A percentile compares a stretch with the other conserved stretches of the same genome.
Conservation (phyloP, 306 rosid genomes). For the Trifolium fragiferum region DNA sequence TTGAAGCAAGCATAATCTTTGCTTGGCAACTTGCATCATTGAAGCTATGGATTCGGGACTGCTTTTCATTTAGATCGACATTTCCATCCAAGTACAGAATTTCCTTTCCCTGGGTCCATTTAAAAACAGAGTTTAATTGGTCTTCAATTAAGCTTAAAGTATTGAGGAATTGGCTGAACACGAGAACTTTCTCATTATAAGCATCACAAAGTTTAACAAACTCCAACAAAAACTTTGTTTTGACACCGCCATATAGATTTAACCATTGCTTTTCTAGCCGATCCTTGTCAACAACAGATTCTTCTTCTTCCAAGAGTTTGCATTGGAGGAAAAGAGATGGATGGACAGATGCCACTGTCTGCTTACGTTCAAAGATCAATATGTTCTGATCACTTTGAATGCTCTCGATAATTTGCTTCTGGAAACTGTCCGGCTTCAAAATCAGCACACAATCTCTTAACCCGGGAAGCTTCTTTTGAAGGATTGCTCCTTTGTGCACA, state of each 20-base stretch:
- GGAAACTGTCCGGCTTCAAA: conserved; percentile 40
- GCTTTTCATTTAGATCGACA: conserved; percentile 35
- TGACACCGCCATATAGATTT: conserved; percentile 37
- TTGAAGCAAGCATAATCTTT: conserved; percentile 48
- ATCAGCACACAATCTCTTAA: conserved; percentile 46
- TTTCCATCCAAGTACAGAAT: conserved; percentile 38
- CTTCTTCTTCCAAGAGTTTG: background rate
- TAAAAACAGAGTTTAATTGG: background rate
- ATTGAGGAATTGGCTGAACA: conserved; percentile 7
- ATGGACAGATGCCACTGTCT: conserved; percentile 46
- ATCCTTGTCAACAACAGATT: background rate
- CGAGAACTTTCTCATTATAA: conserved; percentile 44
- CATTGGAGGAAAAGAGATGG: conserved; percentile 49
- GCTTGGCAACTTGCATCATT: conserved; percentile 43
- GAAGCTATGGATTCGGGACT: conserved; percentile 37
- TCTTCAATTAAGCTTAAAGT: conserved; percentile 2
- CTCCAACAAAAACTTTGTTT: conserved; percentile 49
- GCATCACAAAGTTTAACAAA: conserved; percentile 40
- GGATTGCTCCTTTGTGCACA: conserved; percentile 50
- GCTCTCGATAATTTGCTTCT: conserved; percentile 39
- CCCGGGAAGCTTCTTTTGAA: conserved; percentile 49
- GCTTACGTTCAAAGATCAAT: conserved; percentile 35
- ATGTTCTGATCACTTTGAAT: conserved; percentile 10
- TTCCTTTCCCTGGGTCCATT: conserved; percentile 20
- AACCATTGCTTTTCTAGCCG: background rate